Conservation (phyloP, 2,329 filamentous ascomycete species). For the Nannizziopsis arthrosporioides region DNA sequence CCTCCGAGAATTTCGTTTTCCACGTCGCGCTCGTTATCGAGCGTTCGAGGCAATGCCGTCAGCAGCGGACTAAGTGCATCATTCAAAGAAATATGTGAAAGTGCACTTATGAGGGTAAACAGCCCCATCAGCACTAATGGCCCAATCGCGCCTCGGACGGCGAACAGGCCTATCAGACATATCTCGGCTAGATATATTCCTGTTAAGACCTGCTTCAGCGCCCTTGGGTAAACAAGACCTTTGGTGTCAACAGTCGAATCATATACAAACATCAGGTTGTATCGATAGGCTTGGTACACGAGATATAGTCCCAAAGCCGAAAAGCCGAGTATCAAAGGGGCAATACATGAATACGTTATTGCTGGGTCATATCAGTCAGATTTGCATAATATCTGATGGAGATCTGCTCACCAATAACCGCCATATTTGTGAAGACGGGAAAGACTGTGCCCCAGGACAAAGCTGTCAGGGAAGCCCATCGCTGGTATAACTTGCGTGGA, state of each 20-base stretch:
- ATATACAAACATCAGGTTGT: slow-evolving; percentile 80
- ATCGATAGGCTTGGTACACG: slow-evolving; percentile 78
- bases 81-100: slow-evolving; percentile 55
- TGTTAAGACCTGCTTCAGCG: slow-evolving; percentile 69
- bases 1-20: slow-evolving; percentile 5
- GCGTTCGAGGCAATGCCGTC: slow-evolving; percentile 60
- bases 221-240: slow-evolving; percentile 75
- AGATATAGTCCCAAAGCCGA: slow-evolving; percentile 64
- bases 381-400: too few relatives aligned
- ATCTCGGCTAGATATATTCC: slow-evolving; percentile 75
- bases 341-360: slow-evolving; percentile 76
- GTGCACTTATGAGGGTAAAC: slow-evolving; percentile 60
- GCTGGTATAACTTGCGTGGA: slow-evolving; percentile 62
- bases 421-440: slow-evolving; percentile 67
- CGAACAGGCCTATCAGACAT: slow-evolving; percentile 76
- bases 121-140: slow-evolving; percentile 65
- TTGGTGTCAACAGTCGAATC: slow-evolving; percentile 75
- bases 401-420: slow-evolving; percentile 55
- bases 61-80: slow-evolving; percentile 35
- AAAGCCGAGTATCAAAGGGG: slow-evolving; percentile 72
- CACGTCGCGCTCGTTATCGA: slow-evolving; percentile 37
- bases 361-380: slow-evolving; percentile 37
- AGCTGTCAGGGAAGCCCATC: slow-evolving; percentile 62
- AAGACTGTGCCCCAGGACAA: slow-evolving; percentile 76
- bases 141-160: slow-evolving; percentile 50